These are phyloP conservation scores for Eucalyptus curtisii DNA, from an alignment of 345 rosid genomes.

Conservation along the genomic window DNA sequence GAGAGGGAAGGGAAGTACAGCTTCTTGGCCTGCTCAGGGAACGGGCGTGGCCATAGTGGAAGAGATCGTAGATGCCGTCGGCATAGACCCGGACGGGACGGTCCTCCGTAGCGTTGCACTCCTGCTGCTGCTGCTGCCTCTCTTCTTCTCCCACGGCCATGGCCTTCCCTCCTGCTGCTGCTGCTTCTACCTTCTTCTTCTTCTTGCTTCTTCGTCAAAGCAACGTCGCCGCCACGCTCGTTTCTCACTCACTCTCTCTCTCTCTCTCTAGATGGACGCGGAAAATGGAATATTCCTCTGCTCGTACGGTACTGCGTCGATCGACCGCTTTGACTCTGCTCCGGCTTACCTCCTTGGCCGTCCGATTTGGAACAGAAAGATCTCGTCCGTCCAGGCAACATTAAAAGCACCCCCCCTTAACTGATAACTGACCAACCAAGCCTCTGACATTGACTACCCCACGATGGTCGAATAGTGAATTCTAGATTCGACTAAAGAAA, in stretches of 20 bases:
- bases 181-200: not conserved
- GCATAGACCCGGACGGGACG: slow-evolving; percentile 78
- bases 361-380: not conserved
- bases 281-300: not conserved
- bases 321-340: not conserved
- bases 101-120: not conserved
- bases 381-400: not conserved
- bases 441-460: no score
- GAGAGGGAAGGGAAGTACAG: slow-evolving; percentile 21
- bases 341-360: not conserved
- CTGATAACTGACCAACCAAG: no score
- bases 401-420: no score
- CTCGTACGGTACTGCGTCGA: not conserved
- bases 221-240: not conserved
- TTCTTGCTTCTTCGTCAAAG: not conserved
- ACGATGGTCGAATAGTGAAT: no score
- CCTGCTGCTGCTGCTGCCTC: not conserved
- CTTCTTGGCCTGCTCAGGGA: slow-evolving; percentile 90
- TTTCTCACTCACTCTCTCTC: not conserved
- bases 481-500: not conserved
- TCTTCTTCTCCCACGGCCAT: not conserved
- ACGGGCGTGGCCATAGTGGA: slow-evolving; percentile 93
- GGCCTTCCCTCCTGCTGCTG: not conserved
- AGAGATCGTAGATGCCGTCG: slow-evolving; percentile 98
- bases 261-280: not conserved